Percentiles rank a stretch among this genome's conserved stretches.
phyloP scores from a whole-genome alignment of 371 early-diverging fungal genomes.

The Apophysomyces ossiformis region DNA sequence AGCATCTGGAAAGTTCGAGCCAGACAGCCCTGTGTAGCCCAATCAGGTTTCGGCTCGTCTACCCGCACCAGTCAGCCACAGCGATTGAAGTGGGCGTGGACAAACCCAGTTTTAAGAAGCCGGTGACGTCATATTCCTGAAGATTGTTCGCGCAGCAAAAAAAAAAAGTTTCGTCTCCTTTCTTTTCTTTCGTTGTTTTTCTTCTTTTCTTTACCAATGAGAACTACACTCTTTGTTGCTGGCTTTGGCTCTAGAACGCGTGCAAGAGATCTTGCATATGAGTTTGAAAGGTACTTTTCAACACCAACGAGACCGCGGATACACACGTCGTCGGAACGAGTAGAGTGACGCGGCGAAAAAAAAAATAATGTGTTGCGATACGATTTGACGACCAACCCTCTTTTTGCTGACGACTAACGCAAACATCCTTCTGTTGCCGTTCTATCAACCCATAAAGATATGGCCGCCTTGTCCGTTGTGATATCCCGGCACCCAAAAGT shows the following conservation, averaged over 20 bases:
- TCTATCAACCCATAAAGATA: slow-evolving; percentile 53
- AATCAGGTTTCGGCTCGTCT: too few species aligned
- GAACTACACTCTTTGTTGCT: slow-evolving; percentile 71
- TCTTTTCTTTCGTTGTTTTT: background rate
- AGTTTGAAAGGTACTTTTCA: slow-evolving; percentile 75
- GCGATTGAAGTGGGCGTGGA: too few species aligned
- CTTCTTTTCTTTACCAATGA: slow-evolving; percentile 24
- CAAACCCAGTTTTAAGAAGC: too few species aligned
- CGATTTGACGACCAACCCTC: slow-evolving; percentile 13
- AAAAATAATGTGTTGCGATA: slow-evolving; percentile 5
- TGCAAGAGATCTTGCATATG: slow-evolving; percentile 82
- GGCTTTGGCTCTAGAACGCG: slow-evolving; percentile 75
- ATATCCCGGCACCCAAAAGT: slow-evolving; percentile 81
- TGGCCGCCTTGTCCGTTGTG: slow-evolving; percentile 82
- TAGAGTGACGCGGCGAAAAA: slow-evolving; percentile 8
- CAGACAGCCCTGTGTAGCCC: too few species aligned
- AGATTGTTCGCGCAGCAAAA: background rate
- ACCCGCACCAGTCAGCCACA: too few species aligned
- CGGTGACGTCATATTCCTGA: background rate
- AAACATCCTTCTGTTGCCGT: slow-evolving; percentile 10
- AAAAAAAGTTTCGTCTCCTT: background rate
- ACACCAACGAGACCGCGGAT: slow-evolving; percentile 12
- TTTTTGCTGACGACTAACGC: slow-evolving; percentile 18
- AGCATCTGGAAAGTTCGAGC: too few species aligned
- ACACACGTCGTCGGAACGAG: slow-evolving; percentile 13